Conservation (phyloP, 306 rosid species). For the Prunus mira region DNA sequence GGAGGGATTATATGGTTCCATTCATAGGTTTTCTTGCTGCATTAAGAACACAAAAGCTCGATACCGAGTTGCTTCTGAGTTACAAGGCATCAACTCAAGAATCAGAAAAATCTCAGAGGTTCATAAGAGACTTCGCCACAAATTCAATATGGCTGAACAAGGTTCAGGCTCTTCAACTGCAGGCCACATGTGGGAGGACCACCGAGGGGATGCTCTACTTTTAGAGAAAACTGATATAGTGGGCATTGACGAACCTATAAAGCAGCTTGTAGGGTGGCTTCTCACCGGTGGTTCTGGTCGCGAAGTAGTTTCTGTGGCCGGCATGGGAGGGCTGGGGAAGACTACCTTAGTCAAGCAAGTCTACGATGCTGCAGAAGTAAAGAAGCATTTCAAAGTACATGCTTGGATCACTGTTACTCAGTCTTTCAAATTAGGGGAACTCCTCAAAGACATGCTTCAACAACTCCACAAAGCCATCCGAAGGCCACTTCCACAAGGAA, state of each 20-base stretch:
- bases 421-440: constrained; percentile 28
- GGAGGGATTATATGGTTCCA: constrained; percentile 8
- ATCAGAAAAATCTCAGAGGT: constrained; percentile 5
- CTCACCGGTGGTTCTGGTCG: constrained; percentile 18
- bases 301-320: constrained; percentile 39
- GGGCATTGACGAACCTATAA: constrained; percentile 38
- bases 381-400: constrained; percentile 39
- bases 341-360: constrained; percentile 49
- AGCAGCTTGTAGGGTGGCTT: constrained; percentile 26
- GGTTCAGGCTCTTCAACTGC: constrained; percentile 26
- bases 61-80: constrained; percentile 13
- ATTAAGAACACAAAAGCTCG: constrained; percentile 18
- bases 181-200: constrained; percentile 33
- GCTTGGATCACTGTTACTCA: constrained; percentile 57
- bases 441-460: constrained; percentile 33
- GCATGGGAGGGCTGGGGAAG: constrained; percentile 63
- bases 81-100: constrained; percentile 20
- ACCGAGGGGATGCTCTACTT: constrained; percentile 43
- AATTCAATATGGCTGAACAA: not conserved
- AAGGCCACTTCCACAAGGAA: constrained; percentile 33
- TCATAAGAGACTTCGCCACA: constrained; percentile 14
- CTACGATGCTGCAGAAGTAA: constrained; percentile 41
- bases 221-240: constrained; percentile 44
- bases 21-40: constrained; percentile 14
- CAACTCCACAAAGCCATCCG: constrained; percentile 15